Percentiles rank a stretch among this genome's conserved stretches.
phyloP scores from a whole-genome alignment of 441 rosid species.

The Aleurites moluccanus region DNA sequence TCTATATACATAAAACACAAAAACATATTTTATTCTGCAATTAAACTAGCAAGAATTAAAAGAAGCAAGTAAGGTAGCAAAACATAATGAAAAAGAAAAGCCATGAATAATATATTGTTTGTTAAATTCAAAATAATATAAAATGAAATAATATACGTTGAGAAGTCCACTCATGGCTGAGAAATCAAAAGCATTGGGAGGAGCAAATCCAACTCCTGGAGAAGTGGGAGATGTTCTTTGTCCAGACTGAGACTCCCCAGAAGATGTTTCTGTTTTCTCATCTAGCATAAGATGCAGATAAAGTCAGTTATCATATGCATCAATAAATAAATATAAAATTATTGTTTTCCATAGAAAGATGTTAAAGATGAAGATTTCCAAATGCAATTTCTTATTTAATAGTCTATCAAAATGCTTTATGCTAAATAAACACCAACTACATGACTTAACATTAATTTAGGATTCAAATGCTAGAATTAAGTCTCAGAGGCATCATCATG shows the following conservation, averaged over 20 bases:
- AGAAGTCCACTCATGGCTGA: constrained; percentile 85
- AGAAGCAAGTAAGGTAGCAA: neutral
- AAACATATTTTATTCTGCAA: neutral
- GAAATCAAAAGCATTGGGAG: constrained; percentile 73
- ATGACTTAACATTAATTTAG: neutral
- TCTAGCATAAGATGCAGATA: constrained; percentile 25
- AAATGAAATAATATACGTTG: constrained; percentile 47
- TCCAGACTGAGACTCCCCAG: constrained; percentile 42
- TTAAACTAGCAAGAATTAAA: neutral
- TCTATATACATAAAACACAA: neutral
- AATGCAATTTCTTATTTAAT: neutral
- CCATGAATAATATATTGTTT: neutral
- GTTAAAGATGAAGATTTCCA: neutral
- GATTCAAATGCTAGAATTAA: neutral
- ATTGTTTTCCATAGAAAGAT: neutral
- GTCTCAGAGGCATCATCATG: neutral
- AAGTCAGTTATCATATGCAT: neutral
- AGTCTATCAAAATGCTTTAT: neutral
- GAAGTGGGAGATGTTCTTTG: constrained; percentile 37
- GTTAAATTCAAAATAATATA: neutral
- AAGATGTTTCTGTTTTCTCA: constrained; percentile 50
- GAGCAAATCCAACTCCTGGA: constrained; percentile 41
- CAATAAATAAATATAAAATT: neutral
- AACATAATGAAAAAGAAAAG: neutral
- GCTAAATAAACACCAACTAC: neutral